Evolutionary conservation across 306 rosid genomes (phyloP).

Genomic region (Herpetospermum pedunculosum): DNA sequence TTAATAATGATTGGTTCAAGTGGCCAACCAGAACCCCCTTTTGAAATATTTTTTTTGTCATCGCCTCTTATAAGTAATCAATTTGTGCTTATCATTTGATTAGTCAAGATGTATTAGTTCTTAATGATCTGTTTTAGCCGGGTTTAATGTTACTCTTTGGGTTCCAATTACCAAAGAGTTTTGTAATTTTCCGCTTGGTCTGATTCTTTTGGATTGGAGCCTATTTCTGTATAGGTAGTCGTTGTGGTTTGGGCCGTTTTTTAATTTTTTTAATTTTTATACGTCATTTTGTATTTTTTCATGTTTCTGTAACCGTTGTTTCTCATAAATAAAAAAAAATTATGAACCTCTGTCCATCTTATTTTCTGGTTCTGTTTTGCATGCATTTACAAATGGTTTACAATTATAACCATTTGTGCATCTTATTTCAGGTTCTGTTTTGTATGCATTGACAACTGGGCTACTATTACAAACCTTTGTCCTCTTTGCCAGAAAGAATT

Average conservation of each 20-base stretch:
- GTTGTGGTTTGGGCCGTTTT: neutral
- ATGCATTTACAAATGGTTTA: constrained; percentile 56
- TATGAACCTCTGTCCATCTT: neutral
- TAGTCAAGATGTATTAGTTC: neutral
- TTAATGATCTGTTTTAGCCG: too few relatives aligned
- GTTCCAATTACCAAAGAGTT: neutral
- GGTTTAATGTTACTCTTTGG: too few relatives aligned
- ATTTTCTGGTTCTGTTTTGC: constrained; percentile 73
- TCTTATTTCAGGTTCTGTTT: constrained; percentile 80
- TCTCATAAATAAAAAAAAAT: neutral
- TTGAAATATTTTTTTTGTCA: neutral
- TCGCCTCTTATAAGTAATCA: neutral
- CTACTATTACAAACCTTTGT: constrained; percentile 92
- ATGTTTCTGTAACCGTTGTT: neutral
- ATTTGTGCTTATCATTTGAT: neutral
- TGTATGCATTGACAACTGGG: constrained; percentile 95
- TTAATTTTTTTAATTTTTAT: too few relatives aligned
- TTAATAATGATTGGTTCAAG: neutral
- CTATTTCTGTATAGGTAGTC: neutral
- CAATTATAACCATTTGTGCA: neutral
- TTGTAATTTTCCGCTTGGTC: neutral
- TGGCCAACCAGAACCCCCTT: neutral
- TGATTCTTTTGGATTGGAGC: neutral
- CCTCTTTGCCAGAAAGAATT: constrained; percentile 98
- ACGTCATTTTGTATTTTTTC: neutral